Evolutionary conservation across 2,329 filamentous ascomycete genomes (phyloP), one percentile per base, ranked within the genome.

Genomic region (Fusarium sp.): DNA sequence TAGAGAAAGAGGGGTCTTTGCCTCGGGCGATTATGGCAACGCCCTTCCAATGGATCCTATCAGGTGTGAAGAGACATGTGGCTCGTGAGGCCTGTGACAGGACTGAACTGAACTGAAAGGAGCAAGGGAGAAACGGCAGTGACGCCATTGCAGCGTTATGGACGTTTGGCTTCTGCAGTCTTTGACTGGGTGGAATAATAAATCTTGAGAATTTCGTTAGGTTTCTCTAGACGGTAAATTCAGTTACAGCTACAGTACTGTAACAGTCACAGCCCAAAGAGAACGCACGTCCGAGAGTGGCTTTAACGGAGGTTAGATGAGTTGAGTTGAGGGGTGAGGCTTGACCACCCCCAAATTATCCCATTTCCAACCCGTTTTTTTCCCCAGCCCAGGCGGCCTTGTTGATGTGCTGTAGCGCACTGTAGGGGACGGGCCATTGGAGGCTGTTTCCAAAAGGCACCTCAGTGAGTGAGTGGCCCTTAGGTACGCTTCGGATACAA

Each of bases 81-180:
- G 62, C 62, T 69, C 67, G 50, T 67, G 62, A 54, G 63, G 61
- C 42, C 66, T 66, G 62, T 66, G 63, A 48, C 63, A 53, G 41
- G 58, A 56, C 45, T 43, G 33, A 37, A 48, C 41, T 49, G 21
- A 25, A 18, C 23, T 51, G 29, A 13, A 49, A 40, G 20, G 23
- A 50, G 21, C 29, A 56, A 62, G 58, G 57, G 57, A 62, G 57
- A 46, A 17, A 39, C 29, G 53, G 46, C 50, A 59, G 52, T 55
- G 58, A 58, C 63, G 60, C 50, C 56, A 54, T 51, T 41, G 36
- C 37, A 48, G 20, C 21, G 50, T 25, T 41, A 31, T 55, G 47
- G 41, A 27, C 43, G 52, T 51, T 51, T 48, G 52, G 40, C 33
- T 46, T 53, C 48, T 39, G 48, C 39, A 46, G 21, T n/a, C 42